Percentiles rank a stretch among this genome's conserved stretches.
phyloP scores from a whole-genome alignment of 129 eudicot genomes.

The Cynara cardunculus region DNA sequence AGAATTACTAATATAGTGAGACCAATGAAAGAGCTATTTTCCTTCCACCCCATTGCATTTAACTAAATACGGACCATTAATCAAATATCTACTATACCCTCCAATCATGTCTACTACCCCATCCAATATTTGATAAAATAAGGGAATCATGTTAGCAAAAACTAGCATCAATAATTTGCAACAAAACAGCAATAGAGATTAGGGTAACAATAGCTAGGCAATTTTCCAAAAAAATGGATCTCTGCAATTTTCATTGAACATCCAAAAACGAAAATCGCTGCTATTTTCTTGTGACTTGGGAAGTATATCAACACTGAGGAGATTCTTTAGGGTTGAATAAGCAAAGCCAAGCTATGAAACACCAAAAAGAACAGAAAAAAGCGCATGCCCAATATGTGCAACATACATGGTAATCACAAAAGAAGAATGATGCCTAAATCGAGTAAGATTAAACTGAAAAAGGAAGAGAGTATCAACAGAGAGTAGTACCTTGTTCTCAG shows the following conservation, averaged over 20 bases:
- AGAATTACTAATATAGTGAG: neutral
- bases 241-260: neutral
- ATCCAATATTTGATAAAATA: neutral
- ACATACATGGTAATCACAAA: neutral
- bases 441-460: neutral
- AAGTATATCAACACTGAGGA: conserved; percentile 4
- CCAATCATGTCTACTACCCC: neutral
- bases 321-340: conserved; percentile 10
- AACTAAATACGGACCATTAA: neutral
- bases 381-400: neutral
- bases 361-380: neutral
- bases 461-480: neutral
- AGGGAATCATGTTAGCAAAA: neutral
- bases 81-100: neutral
- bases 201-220: neutral
- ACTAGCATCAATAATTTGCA: neutral
- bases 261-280: conserved; percentile 1
- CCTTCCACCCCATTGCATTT: no score
- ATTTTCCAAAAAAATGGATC: neutral
- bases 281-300: neutral
- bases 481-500: neutral
- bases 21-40: neutral
- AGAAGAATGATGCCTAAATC: conserved; percentile 9
- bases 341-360: neutral
- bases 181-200: neutral